A percentile compares a stretch with the other conserved stretches of the same genome.
Conservation (phyloP, 352 stramenopile species). For the Globisporangium solare region DNA sequence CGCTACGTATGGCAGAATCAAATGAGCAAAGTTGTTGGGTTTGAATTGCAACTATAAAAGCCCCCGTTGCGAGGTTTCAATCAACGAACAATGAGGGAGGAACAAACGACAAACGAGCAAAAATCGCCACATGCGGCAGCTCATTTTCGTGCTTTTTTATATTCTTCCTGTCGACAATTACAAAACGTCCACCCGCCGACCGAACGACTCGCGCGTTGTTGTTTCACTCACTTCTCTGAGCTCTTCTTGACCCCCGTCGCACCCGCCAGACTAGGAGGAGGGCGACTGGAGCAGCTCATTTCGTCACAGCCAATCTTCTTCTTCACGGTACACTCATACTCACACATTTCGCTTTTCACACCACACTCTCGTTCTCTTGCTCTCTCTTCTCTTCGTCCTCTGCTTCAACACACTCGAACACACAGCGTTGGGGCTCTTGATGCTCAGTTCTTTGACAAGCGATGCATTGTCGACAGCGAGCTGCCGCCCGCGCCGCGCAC, state of each 20-base stretch:
- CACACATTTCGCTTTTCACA: constrained; percentile 2
- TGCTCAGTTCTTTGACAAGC: constrained; percentile 26
- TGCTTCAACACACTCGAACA: background rate
- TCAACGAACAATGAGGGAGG: too few relatives aligned
- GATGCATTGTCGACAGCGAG: constrained; percentile 44
- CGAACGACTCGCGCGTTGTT: too few relatives aligned
- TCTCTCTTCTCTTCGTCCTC: constrained; percentile 22
- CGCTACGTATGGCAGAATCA: too few relatives aligned
- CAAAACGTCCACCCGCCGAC: too few relatives aligned
- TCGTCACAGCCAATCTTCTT: background rate
- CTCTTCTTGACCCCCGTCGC: background rate
- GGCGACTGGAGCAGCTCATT: background rate
- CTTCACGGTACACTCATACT: constrained; percentile 10
- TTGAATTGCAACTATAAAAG: too few relatives aligned
- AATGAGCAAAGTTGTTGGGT: too few relatives aligned
- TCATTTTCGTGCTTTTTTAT: too few relatives aligned
- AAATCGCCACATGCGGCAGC: too few relatives aligned
- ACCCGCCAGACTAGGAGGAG: background rate
- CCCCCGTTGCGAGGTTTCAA: too few relatives aligned
- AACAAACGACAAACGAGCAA: too few relatives aligned
- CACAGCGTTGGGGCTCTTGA: background rate
- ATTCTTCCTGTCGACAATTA: too few relatives aligned
- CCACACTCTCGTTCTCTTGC: constrained; percentile 10
- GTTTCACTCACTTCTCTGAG: background rate
- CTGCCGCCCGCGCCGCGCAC: constrained; percentile 56